Base-by-base conservation (phyloP, 768 basidiomycete genomes). In the Galerina marginata region DNA sequence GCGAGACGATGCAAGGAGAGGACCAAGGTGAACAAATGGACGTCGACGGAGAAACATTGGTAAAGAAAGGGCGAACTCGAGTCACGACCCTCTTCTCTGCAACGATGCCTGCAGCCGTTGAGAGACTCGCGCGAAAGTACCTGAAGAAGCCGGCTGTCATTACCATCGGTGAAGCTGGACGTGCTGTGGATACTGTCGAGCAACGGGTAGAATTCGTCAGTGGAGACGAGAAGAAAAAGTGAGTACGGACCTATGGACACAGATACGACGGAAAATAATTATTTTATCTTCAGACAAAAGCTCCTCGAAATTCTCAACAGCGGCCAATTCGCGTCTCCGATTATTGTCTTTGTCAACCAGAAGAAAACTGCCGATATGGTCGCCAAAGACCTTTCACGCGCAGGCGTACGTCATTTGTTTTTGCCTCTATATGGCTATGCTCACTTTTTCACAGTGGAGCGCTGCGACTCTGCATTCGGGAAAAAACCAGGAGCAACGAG, bases 301-400 rank as follows among this genome's bases (percentile, higher is more conserved):
- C 73, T 99, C 71, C 77, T 97, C 69, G 96, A 99, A 71, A 93
- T 99, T 64, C 88, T 99, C 75, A 94, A 96, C 79, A 90, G 88
- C 62, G 90, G 88, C 43, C 81, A 84, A 62, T 94, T 87, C 73
- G 75, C 87, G 38, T 86, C 97, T 15, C 97, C 97, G 4, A 99
- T 99, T 67, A 99, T 99, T 64, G 92, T 95, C 16, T 99, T 99
- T 77, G 96, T 98, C 80, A 99, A 99, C 74, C 96, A 99, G 76
- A 99, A 99, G 83, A 97, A 98, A 83, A 96, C 95, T 11, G 96
- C 96, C 52, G 97, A 99, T 72, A 93, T 95, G 89, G 94, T 99
- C 37, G 91, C 94, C 40, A 96, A 96, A 73, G 96, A 98, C 70
- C 80, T 99, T 2, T 88, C 89, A 50, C 91, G 95, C 54, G 93